Evolutionary conservation across 345 rosid species (phyloP).

Genomic region (Salix koriyanagi): DNA sequence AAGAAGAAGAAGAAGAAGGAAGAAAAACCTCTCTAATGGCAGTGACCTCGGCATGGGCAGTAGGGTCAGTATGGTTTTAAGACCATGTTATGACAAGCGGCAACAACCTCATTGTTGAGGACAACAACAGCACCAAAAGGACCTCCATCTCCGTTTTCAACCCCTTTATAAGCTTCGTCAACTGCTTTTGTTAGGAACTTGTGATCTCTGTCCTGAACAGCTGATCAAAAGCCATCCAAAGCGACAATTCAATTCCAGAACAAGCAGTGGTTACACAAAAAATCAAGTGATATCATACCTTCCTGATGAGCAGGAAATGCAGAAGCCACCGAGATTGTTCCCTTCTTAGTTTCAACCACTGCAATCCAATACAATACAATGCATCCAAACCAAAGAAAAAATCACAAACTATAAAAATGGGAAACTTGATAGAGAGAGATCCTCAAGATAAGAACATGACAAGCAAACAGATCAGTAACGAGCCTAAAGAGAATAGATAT

Average conservation of each 20-base stretch:
- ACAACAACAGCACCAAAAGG: constrained; percentile 95
- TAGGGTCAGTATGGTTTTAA: constrained; percentile 66
- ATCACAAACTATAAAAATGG: too few species aligned
- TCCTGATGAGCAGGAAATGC: constrained; percentile 78
- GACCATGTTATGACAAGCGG: constrained; percentile 89
- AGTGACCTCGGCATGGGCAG: constrained; percentile 85
- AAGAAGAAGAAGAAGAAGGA: not conserved
- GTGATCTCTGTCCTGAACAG: constrained; percentile 68
- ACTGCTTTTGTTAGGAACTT: constrained; percentile 67
- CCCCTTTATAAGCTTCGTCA: constrained; percentile 88
- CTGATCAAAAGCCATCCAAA: constrained; percentile 37
- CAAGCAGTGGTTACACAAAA: not conserved
- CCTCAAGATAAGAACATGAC: too few species aligned
- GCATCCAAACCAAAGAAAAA: too few species aligned
- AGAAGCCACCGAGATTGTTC: constrained; percentile 70
- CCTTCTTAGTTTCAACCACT: constrained; percentile 68
- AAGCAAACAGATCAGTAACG: too few species aligned
- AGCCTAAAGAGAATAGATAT: too few species aligned
- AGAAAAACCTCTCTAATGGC: constrained; percentile 79
- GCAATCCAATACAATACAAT: not conserved
- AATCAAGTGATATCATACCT: constrained; percentile 37
- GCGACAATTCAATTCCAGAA: not conserved
- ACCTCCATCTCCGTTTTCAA: constrained; percentile 84
- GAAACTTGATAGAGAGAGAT: too few species aligned
- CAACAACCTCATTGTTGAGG: constrained; percentile 60